Base-by-base conservation (phyloP, 2,329 filamentous ascomycete species). In the Falciphora oryzae region DNA sequence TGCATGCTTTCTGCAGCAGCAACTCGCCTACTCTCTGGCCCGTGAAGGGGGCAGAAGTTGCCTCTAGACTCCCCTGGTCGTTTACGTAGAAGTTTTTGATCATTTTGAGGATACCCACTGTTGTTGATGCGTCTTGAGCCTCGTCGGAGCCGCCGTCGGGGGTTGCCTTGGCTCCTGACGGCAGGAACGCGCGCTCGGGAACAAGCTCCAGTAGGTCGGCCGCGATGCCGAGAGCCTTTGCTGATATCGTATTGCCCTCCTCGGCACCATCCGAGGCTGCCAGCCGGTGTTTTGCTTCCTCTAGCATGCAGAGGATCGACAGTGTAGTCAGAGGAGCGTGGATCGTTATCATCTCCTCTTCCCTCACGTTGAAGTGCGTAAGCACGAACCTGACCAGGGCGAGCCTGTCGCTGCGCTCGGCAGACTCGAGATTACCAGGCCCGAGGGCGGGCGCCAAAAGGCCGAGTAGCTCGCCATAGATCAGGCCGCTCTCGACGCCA, bases 341-440 rank as follows among this genome's bases (percentile, higher is more conserved):
- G 28, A 91, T 79, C 2, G 90, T 86, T 22, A 96, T 77, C 94
- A 99, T 98, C 73, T 99, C 96, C 75, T 98, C 95, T 76, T 99
- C 95, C 63, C 89, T 87, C 62, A 98, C 85, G 74, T 97, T 98
- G 81, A 99, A 99, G 69, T 94, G 89, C 6, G 85, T 78, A 68
- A 97, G 78, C 64, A 97, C 89, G 75, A 98, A 99, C 67, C 84
- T 85, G 64, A 93, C 87, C 57, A 97, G 81, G 27, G 85, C 83
- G 64, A 97, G 79, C 67, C 89, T 88, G 64, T 85, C 84, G 67
- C 84, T 77, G 63, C 83, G 83, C 65, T 86, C 81, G 5, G 78
- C 76, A 4, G 73, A 70, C 44, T 73, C 71, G n/a, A 78, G 64
- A 50, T 73, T 77, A 28, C 79, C 80, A 6, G 82, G 77, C 2